Conservation (phyloP, 768 basidiomycete genomes). For the Jaapia argillacea region DNA sequence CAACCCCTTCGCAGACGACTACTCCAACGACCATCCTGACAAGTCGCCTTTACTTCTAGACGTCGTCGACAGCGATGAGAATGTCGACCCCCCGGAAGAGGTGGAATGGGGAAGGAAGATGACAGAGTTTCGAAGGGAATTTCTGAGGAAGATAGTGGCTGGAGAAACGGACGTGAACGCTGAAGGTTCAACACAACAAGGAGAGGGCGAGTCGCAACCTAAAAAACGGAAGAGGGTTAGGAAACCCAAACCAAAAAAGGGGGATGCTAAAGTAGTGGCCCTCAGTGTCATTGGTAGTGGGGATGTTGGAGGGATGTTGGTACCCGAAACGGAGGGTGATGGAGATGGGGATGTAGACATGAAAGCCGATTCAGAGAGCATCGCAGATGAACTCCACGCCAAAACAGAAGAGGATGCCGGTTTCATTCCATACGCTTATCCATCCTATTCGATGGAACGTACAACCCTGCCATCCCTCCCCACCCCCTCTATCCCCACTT, state of each 20-base stretch:
- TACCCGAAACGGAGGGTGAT: neutral
- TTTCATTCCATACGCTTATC: too few species aligned
- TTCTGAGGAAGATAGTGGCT: constrained; percentile 17
- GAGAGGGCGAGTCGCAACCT: constrained; percentile 1
- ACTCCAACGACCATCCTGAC: constrained; percentile 15
- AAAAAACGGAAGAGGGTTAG: neutral
- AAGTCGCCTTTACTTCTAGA: constrained; percentile 22
- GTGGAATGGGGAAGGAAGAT: constrained; percentile 29
- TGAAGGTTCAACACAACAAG: neutral
- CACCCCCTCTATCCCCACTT: too few species aligned
- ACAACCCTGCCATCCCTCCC: too few species aligned
- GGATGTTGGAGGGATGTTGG: neutral
- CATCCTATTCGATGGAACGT: too few species aligned
- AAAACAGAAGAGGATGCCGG: too few species aligned
- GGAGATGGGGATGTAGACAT: too few species aligned
- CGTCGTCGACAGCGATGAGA: constrained; percentile 25
- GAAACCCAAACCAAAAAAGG: neutral
- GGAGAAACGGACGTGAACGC: neutral
- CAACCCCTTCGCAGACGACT: constrained; percentile 29
- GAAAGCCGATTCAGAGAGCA: too few species aligned
- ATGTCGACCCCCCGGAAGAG: constrained; percentile 34
- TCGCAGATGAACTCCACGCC: too few species aligned
- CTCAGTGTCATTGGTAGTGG: neutral
- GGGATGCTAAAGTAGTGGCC: neutral
- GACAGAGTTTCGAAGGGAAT: constrained; percentile 25